These are phyloP conservation scores for Globisporangium irregulare DNA, from an alignment of 352 stramenopile genomes.

Conservation along the genomic window DNA sequence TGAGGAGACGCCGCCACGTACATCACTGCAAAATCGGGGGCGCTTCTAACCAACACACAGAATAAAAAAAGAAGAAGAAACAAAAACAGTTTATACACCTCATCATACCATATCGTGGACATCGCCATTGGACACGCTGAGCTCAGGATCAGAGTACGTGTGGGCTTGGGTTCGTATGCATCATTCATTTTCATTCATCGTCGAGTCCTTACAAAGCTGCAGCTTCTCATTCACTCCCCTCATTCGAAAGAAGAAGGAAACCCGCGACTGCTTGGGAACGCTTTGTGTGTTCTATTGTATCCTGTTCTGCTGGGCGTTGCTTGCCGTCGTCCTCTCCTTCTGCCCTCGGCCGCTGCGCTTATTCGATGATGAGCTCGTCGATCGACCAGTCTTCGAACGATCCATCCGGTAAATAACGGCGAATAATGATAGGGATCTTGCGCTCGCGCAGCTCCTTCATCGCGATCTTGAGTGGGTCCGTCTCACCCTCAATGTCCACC, in stretches of 20 bases:
- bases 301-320: neutral
- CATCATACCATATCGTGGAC: neutral
- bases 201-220: slow-evolving; percentile 2
- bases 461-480: slow-evolving; percentile 99
- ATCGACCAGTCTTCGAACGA: slow-evolving; percentile 99
- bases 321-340: neutral
- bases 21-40: neutral
- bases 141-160: neutral
- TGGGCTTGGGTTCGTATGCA: neutral
- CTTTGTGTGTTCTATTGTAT: slow-evolving; percentile 12
- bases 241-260: neutral
- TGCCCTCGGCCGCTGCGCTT: slow-evolving; percentile 26
- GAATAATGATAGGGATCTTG: slow-evolving; percentile 99
- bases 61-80: neutral
- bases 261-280: neutral
- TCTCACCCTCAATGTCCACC: slow-evolving; percentile 97
- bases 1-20: neutral
- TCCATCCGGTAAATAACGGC: slow-evolving; percentile 97
- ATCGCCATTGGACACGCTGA: neutral
- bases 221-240: neutral
- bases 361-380: slow-evolving; percentile 99
- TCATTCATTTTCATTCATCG: slow-evolving; percentile 3
- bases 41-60: neutral
- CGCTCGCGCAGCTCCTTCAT: slow-evolving; percentile 99
- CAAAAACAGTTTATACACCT: neutral